phyloP scores from a whole-genome alignment of 164 flowering plant species.

The Annona cherimola region DNA sequence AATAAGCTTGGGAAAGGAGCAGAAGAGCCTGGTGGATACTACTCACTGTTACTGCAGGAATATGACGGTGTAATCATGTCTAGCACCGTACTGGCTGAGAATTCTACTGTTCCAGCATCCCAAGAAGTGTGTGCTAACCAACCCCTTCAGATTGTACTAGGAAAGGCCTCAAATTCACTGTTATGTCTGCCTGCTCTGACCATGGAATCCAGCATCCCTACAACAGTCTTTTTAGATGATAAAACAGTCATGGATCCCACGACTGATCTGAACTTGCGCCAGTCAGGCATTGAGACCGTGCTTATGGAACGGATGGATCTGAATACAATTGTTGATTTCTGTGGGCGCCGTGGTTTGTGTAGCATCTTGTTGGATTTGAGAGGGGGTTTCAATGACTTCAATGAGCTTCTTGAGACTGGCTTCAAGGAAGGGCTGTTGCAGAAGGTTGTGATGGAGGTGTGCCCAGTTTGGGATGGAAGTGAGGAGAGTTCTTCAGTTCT shows the following conservation, averaged over 20 bases:
- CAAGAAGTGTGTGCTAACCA: conserved; percentile 75
- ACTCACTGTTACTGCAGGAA: conserved; percentile 65
- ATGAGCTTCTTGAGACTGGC: conserved; percentile 44
- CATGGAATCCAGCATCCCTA: conserved; percentile 26
- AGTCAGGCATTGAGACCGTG: conserved; percentile 52
- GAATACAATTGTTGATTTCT: conserved; percentile 47
- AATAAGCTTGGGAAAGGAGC: conserved; percentile 55
- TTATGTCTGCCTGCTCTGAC: conserved; percentile 20
- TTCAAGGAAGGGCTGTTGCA: conserved; percentile 52
- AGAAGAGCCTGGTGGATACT: conserved; percentile 62
- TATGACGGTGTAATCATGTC: conserved; percentile 65
- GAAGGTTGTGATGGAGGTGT: conserved; percentile 60
- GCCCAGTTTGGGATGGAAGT: conserved; percentile 48
- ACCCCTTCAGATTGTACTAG: conserved; percentile 50
- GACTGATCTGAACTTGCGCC: conserved; percentile 10
- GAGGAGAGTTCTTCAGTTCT: conserved; percentile 4
- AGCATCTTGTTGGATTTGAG: conserved; percentile 64
- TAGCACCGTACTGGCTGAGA: conserved; percentile 25
- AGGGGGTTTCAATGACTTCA: conserved; percentile 33
- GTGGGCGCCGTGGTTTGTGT: conserved; percentile 51
- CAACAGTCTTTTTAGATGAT: conserved; percentile 43
- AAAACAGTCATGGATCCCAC: conserved; percentile 27
- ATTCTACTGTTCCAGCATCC: conserved; percentile 33
- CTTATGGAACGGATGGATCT: conserved; percentile 45
- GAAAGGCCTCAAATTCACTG: conserved; percentile 24